Conservation (phyloP, 1,284 basidiomycete genomes). For the Leccinum subatratum region DNA sequence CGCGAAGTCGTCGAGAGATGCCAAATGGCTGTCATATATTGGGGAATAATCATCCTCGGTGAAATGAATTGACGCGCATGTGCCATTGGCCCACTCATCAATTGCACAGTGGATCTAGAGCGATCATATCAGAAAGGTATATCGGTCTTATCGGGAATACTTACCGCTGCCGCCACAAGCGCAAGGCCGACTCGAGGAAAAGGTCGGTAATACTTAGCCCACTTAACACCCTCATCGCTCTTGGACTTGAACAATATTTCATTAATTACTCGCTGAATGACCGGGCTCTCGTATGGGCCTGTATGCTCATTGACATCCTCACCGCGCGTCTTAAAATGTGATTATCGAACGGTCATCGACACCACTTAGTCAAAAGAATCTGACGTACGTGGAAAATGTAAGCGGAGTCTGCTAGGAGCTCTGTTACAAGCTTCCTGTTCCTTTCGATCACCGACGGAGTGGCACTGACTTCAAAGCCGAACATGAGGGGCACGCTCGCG, state of each 20-base stretch:
- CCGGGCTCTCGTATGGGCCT: not conserved
- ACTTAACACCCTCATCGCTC: not conserved
- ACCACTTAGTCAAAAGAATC: not conserved
- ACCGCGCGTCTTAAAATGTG: not conserved
- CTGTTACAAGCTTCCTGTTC: not conserved
- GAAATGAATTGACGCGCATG: not conserved
- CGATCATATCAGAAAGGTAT: not conserved
- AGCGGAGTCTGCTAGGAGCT: not conserved
- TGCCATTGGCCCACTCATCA: not conserved
- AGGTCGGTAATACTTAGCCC: not conserved
- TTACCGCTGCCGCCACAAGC: not conserved
- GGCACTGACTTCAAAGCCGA: not conserved
- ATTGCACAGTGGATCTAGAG: not conserved
- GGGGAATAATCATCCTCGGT: not conserved
- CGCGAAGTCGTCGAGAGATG: not conserved
- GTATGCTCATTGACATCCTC: not conserved
- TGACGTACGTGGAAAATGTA: not conserved
- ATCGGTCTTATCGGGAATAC: not conserved
- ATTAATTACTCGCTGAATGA: not conserved
- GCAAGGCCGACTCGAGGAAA: not conserved
- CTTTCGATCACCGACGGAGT: not conserved
- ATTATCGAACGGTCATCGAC: not conserved
- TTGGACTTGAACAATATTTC: not conserved
- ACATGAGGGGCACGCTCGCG: not conserved
- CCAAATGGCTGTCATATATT: not conserved